phyloP scores from a whole-genome alignment of 169 alveolate species.

The Perkinsus chesapeaki region DNA sequence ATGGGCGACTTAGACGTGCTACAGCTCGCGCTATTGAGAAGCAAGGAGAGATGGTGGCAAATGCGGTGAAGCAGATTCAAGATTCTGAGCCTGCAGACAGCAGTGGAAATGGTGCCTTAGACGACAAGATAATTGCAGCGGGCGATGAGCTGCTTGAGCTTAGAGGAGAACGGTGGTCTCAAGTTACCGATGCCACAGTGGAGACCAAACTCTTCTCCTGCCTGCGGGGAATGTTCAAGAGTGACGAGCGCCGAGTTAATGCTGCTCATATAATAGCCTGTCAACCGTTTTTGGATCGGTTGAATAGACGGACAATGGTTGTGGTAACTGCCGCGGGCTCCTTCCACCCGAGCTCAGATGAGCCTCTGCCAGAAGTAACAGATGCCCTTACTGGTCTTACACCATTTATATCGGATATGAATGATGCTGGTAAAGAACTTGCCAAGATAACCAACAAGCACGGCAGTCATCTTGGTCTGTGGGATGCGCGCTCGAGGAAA shows the following conservation, averaged over 20 bases:
- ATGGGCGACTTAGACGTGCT: not conserved
- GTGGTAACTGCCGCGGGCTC: not conserved
- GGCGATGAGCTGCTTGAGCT: not conserved
- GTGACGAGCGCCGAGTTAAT: not conserved
- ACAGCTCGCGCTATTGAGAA: not conserved
- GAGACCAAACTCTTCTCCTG: not conserved
- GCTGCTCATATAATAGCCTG: not conserved
- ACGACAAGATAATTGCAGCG: not conserved
- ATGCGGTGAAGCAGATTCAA: not conserved
- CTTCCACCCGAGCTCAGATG: not conserved
- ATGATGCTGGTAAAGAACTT: not conserved
- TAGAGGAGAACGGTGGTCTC: not conserved
- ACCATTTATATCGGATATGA: not conserved
- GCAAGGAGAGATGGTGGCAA: not conserved
- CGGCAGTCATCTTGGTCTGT: not conserved
- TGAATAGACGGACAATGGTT: not conserved
- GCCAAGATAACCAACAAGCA: not conserved
- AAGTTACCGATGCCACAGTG: not conserved
- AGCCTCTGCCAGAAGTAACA: not conserved
- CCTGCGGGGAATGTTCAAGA: not conserved
- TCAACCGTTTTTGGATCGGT: not conserved
- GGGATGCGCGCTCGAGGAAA: not conserved
- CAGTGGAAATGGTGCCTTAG: not conserved
- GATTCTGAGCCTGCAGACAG: not conserved
- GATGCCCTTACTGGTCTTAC: not conserved